Percentiles rank a stretch among this genome's conserved stretches.
phyloP scores from a whole-genome alignment of 129 eudicot genomes.

The Ambrosia artemisiifolia region DNA sequence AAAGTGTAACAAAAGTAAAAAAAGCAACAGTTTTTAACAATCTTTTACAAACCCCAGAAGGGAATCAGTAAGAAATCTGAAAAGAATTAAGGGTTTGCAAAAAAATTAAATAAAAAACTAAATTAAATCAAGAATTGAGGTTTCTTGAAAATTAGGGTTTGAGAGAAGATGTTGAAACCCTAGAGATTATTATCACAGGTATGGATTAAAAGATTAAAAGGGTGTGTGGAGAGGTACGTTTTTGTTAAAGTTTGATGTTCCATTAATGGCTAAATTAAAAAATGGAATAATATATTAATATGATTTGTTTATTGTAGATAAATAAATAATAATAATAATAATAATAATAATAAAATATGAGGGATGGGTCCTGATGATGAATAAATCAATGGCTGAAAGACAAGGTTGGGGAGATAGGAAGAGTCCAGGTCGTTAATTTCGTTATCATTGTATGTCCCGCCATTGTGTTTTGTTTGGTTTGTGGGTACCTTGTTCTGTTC shows the following conservation, averaged over 20 bases:
- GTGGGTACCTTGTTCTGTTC: background rate
- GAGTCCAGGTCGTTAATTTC: slow-evolving; percentile 25
- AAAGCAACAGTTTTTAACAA: background rate
- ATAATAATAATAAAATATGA: background rate
- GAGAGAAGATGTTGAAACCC: slow-evolving; percentile 30
- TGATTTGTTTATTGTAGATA: background rate
- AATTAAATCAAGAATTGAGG: slow-evolving; percentile 2
- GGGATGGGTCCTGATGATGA: slow-evolving; percentile 14
- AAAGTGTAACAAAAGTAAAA: slow-evolving; percentile 12
- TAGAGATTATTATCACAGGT: background rate
- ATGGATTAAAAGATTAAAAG: background rate
- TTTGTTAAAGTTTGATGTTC: slow-evolving; percentile 18
- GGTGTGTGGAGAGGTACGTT: slow-evolving; percentile 14
- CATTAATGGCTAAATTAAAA: background rate
- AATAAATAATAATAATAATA: background rate
- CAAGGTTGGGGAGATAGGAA: background rate
- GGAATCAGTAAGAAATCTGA: background rate
- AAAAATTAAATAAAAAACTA: background rate
- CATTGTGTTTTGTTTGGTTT: slow-evolving; percentile 13
- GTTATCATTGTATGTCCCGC: slow-evolving; percentile 35
- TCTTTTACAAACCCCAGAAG: slow-evolving; percentile 29
- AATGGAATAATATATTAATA: slow-evolving; percentile 10
- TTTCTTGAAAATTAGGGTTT: slow-evolving; percentile 14
- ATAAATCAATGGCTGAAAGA: slow-evolving; percentile 16
- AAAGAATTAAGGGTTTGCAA: slow-evolving; percentile 1